Evolutionary conservation across 2,329 filamentous ascomycete genomes (phyloP), one percentile per base, ranked within the genome.

Genomic region (Fusarium globosum): DNA sequence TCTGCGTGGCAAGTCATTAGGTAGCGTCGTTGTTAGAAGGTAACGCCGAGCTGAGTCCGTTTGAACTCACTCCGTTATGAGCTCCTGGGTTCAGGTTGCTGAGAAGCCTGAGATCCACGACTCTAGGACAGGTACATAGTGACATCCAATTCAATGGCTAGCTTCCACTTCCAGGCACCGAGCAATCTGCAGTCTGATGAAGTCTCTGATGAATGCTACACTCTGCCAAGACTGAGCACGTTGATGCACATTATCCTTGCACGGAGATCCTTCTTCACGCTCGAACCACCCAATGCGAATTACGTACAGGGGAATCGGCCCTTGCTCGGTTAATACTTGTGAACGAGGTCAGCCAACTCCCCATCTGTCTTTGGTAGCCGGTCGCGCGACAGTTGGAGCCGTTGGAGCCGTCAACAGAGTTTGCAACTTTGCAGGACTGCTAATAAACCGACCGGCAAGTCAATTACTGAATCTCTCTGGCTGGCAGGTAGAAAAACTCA

Each of bases 41-140:
- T 73, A 73, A 74, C 71, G 56, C 71, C 71, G 71, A 74, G 68
- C 71, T 59, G 51, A 53, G 57, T 62, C 71, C 71, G 71, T 61
- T 61, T 48, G 33, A 52, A 39, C 53, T 68, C 57, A 42, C 53
- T 61, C 57, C 46, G 35, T 43, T 21, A 35, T 39, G 45, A 23
- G 52, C 16, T 59, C 16, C 51, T 36, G 43, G 58, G 45, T 55
- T 69, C 59, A 59, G 38, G 65, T 65, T 69, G 61, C 46, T 59
- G 41, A 21, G 35, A 53, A 33, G 30, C 33, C 33, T 13, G 12
- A 33, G 33, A 33, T 13, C 59, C 71, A 72, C 67, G 57, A 55
- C 36, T 60, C 42, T 52, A 28, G 60, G 57, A 35, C 46, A 56
- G 33, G 33, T 33, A 33, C 35, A 33, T 41, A 41, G 63, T 72